Evolutionary conservation across 2,329 filamentous ascomycete species (phyloP), one percentile per base, ranked within the genome.

Genomic region (Xylariaceae sp.): DNA sequence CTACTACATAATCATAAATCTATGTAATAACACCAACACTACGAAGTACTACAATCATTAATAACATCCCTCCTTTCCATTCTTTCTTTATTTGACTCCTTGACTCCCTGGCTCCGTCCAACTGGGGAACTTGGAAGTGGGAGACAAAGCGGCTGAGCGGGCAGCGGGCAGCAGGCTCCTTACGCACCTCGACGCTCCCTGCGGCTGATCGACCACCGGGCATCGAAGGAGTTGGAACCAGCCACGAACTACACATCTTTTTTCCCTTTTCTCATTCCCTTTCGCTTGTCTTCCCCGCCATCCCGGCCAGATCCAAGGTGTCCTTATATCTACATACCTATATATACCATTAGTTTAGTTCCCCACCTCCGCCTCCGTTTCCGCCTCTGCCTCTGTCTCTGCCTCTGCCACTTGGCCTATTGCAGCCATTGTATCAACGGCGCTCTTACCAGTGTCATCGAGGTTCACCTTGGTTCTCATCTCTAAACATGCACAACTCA

Each of bases 401-500:
- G 32, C 32, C 32, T 37, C 32, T 10, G 14, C 32, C 6, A 37
- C 32, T 37, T 37, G 32, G 32, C 9, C 32, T 37, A 37, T 37
- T 16, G 32, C 32, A 37, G 12, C 14, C 6, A 16, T 37, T 37
- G 32, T n/a, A n/a, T 14, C 12, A 37, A 7, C 18, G n/a, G 10
- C 23, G 20, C 19, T 5, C 44, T 14, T 7, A 20, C 16, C 20
- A 2, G 6, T 23, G 7, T 18, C 23, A 44, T n/a, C 44, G 21
- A 26, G 23, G 23, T 26, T 26, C n/a, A 9, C 21, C 47, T 44
- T 44, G 49, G 54, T 44, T 49, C 57, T 29, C 53, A 62, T 50
- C 52, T 40, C 37, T 54, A 40, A 59, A 40, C 41, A 69, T 67
- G 66, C 60, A 65, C 37, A 55, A 59, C 20, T 46, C 49, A 40